Evolutionary conservation across 2,329 filamentous ascomycete genomes (phyloP).

Genomic region (Helotiales sp.): DNA sequence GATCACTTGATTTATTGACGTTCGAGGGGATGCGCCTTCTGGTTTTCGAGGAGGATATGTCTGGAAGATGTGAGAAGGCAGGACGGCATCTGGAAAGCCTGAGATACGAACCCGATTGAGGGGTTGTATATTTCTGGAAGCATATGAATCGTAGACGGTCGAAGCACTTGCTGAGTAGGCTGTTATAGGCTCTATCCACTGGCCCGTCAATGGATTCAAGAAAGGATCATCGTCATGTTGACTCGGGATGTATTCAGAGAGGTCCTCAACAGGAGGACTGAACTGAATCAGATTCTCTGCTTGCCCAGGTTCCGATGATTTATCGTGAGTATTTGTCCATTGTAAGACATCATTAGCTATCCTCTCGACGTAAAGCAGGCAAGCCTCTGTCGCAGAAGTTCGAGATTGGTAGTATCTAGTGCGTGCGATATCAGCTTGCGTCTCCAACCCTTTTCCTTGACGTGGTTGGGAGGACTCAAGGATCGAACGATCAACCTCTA

Average conservation of each 20-base stretch:
- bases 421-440: background rate
- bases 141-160: background rate
- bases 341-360: background rate
- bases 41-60: background rate
- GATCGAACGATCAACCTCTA: conserved; percentile 1
- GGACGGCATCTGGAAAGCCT: background rate
- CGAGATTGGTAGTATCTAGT: background rate
- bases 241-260: background rate
- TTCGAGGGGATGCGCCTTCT: background rate
- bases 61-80: background rate
- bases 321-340: background rate
- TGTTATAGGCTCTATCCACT: background rate
- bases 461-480: conserved; percentile 4
- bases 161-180: background rate
- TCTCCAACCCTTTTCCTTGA: conserved; percentile 2
- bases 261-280: background rate
- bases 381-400: background rate
- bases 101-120: background rate
- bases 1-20: no score
- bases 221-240: conserved; percentile 1
- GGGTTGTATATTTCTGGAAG: background rate
- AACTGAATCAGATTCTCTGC: background rate
- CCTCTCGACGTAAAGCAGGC: background rate
- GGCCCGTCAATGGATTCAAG: conserved; percentile 7
- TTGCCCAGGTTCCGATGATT: background rate